Conservation (phyloP, 2,329 filamentous ascomycete species). For the Tolypocladium tropicale region DNA sequence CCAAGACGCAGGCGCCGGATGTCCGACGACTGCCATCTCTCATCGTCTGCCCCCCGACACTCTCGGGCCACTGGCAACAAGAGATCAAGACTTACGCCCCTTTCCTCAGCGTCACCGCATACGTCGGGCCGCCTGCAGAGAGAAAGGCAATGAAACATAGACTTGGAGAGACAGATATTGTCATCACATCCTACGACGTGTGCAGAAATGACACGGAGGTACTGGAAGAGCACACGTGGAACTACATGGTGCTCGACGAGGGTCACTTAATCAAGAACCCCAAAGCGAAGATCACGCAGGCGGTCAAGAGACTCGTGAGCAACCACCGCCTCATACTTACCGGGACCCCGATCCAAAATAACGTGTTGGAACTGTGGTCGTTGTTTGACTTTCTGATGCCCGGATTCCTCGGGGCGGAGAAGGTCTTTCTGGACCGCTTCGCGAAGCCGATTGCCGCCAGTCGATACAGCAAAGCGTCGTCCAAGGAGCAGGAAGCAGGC, state of each 20-base stretch:
- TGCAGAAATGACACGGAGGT: conserved; percentile 91
- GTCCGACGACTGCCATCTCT: conserved; percentile 74
- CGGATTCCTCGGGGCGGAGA: conserved; percentile 86
- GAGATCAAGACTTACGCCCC: conserved; percentile 94
- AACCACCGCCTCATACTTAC: conserved; percentile 96
- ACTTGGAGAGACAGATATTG: conserved; percentile 74
- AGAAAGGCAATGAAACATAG: conserved; percentile 59
- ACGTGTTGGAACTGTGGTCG: conserved; percentile 93
- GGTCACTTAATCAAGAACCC: conserved; percentile 98
- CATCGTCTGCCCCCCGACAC: conserved; percentile 89
- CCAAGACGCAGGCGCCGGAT: conserved; percentile 70
- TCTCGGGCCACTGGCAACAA: conserved; percentile 98
- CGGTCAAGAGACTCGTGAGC: conserved; percentile 79
- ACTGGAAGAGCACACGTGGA: conserved; percentile 78
- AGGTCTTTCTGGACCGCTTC: conserved; percentile 92
- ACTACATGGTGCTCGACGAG: conserved; percentile 94
- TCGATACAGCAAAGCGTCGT: conserved; percentile 92
- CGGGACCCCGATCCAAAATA: conserved; percentile 95
- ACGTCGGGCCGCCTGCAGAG: conserved; percentile 80
- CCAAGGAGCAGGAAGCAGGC: conserved; percentile 95
- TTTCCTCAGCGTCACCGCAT: conserved; percentile 81
- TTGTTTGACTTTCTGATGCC: conserved; percentile 99
- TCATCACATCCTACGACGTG: conserved; percentile 97
- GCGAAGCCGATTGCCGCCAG: conserved; percentile 92
- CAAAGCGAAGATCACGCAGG: conserved; percentile 87